phyloP scores from a whole-genome alignment of 2,329 filamentous ascomycete species.

The Hypoxylon sp. region DNA sequence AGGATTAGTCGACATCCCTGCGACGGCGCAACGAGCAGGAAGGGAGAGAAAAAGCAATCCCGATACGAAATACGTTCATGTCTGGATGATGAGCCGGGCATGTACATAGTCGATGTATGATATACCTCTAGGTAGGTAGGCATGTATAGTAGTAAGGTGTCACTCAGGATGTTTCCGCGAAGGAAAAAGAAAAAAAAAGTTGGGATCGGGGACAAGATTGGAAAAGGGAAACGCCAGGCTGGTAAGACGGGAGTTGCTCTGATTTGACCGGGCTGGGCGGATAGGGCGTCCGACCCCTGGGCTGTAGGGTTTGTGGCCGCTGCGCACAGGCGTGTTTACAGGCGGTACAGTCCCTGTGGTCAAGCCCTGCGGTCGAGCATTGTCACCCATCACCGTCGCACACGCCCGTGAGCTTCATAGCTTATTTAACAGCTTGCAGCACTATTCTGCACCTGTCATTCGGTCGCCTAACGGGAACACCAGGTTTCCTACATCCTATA shows the following conservation, averaged over 20 bases:
- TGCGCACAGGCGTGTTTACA: too few relatives aligned
- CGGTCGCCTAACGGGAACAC: slow-evolving; percentile 6
- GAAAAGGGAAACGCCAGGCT: slow-evolving; percentile 35
- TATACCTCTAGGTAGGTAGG: too few relatives aligned
- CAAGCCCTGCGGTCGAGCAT: too few relatives aligned
- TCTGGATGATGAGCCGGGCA: slow-evolving; percentile 31
- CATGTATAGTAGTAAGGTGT: too few relatives aligned
- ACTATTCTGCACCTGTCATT: slow-evolving; percentile 26
- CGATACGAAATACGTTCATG: slow-evolving; percentile 14
- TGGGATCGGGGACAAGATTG: slow-evolving; percentile 25
- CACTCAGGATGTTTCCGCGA: too few relatives aligned
- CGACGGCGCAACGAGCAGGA: slow-evolving; percentile 12
- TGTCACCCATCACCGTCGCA: slow-evolving; percentile 23
- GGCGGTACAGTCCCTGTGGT: too few relatives aligned
- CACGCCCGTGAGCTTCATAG: slow-evolving; percentile 22
- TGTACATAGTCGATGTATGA: too few relatives aligned
- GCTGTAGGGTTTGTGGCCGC: slow-evolving; percentile 15
- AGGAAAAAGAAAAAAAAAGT: slow-evolving; percentile 20
- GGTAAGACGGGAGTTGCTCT: slow-evolving; percentile 35
- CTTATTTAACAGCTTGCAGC: slow-evolving; percentile 29
- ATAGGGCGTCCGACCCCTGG: slow-evolving; percentile 37
- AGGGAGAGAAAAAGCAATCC: slow-evolving; percentile 6
- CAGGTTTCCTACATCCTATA: too few relatives aligned
- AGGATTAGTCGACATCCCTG: slow-evolving; percentile 12
- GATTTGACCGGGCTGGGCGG: slow-evolving; percentile 42